Conservation (phyloP, 208 protist genomes). For the Trypanosoma avium region DNA sequence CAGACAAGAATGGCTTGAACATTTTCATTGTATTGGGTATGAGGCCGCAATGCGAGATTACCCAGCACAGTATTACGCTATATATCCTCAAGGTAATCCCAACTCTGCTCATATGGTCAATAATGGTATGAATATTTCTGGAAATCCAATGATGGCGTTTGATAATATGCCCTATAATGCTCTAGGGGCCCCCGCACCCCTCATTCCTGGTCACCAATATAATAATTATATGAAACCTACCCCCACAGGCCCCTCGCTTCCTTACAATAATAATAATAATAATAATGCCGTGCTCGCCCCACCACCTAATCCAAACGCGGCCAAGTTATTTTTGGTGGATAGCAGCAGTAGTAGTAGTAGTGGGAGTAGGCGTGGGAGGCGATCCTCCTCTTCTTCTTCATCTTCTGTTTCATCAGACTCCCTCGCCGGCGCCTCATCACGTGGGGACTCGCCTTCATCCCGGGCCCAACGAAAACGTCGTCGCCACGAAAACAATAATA, state of each 20-base stretch:
- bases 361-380: background rate
- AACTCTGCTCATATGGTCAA: background rate
- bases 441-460: background rate
- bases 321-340: slow-evolving; percentile 21
- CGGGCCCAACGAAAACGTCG: no score
- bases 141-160: background rate
- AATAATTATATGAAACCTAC: slow-evolving; percentile 3
- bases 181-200: background rate
- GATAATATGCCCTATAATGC: slow-evolving; percentile 6
- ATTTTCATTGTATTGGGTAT: slow-evolving; percentile 83
- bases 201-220: slow-evolving; percentile 15
- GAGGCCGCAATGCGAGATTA: slow-evolving; percentile 51
- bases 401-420: background rate
- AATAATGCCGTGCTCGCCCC: slow-evolving; percentile 3
- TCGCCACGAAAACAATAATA: no score
- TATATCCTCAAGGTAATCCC: slow-evolving; percentile 37
- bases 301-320: slow-evolving; percentile 3
- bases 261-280: background rate
- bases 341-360: slow-evolving; percentile 18
- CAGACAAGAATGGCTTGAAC: slow-evolving; percentile 86
- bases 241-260: background rate
- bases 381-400: slow-evolving; percentile 5
- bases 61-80: slow-evolving; percentile 58
- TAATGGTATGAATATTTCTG: background rate
- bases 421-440: background rate